Base-by-base conservation (phyloP, 768 basidiomycete species). In the Psilocybe azurescens region DNA sequence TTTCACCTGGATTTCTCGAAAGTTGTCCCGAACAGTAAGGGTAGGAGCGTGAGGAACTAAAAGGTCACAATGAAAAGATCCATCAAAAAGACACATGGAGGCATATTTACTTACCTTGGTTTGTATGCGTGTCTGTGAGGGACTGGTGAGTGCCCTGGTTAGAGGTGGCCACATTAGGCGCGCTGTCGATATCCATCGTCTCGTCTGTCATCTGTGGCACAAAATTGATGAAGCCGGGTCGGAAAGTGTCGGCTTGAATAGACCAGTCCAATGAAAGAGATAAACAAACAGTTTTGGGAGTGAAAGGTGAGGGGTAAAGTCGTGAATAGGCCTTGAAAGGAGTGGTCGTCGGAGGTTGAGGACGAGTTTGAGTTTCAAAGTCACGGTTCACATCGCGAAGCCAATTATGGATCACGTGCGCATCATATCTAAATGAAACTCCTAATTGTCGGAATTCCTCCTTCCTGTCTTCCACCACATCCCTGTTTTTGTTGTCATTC, bases 1-100 rank as follows among this genome's bases (percentile, higher is more conserved):
- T 73, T 94, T 93, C 61, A 94, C 93, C 61, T 90, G 85, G 61
- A 94, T 84, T 60, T 94, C 91, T 56, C 88, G 86, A 70, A 91
- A 90, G 58, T 73, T 79, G 68, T 89, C 88, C 59, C 85, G 85
- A 78, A 63, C 46, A 29, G 65, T 29, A 29, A 67, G 63, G 9
- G 67, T 60, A 58, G 54, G 54, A 44, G 60, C 33, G 54, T 67
- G 59, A 38, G 65, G 53, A 52, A 56, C 51, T 63, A 13, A 56
- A 47, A 24, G 20, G 54, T 30, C 44, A 41, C 54, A 59, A 32
- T 24, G 32, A 18, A 10, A 33, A 30, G 28, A 50, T 53, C 28
- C 30, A 10, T 49, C 16, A 41, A 8, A 44, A 49, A 39, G 48
- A 33, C 3, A 30, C 8, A 29, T 36, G 50, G 14, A 9, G 41